These are phyloP conservation scores for Termitomyces sp. DNA, from an alignment of 768 basidiomycete genomes.

Conservation along the genomic window DNA sequence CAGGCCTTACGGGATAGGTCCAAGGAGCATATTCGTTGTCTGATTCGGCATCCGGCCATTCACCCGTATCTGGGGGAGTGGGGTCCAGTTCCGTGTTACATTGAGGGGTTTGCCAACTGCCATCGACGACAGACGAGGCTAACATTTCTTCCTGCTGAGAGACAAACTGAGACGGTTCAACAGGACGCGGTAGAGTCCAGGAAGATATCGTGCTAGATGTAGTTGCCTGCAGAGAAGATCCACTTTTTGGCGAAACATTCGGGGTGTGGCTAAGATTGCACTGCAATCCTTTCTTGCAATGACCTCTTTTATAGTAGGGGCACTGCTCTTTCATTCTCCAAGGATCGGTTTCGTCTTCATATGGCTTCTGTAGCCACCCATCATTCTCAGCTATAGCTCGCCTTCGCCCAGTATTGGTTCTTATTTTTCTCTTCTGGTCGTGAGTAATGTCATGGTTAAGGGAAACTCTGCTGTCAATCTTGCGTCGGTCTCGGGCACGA, in stretches of 20 bases:
- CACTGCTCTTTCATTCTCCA: neutral
- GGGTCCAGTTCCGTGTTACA: neutral
- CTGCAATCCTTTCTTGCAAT: constrained; percentile 5
- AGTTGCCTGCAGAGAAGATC: neutral
- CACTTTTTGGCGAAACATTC: neutral
- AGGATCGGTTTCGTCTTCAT: neutral
- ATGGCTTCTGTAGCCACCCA: neutral
- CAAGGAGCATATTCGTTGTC: constrained; percentile 5
- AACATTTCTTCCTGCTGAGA: neutral
- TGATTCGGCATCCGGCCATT: constrained; percentile 2
- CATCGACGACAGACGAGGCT: too few relatives aligned
- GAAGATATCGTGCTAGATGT: neutral
- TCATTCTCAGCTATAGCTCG: neutral
- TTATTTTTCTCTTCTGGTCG: neutral
- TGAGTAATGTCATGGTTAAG: neutral
- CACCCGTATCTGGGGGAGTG: neutral
- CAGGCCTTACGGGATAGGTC: neutral
- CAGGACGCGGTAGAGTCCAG: neutral
- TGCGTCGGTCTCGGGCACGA: neutral
- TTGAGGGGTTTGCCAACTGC: neutral
- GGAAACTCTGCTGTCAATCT: too few relatives aligned
- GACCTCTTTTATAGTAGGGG: constrained; percentile 1
- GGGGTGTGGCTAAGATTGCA: constrained; percentile 3
- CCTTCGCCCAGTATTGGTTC: neutral
- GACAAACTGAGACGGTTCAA: neutral